phyloP scores from a whole-genome alignment of 1,139 yeast genomes.

The Yamadazyma mexicana region DNA sequence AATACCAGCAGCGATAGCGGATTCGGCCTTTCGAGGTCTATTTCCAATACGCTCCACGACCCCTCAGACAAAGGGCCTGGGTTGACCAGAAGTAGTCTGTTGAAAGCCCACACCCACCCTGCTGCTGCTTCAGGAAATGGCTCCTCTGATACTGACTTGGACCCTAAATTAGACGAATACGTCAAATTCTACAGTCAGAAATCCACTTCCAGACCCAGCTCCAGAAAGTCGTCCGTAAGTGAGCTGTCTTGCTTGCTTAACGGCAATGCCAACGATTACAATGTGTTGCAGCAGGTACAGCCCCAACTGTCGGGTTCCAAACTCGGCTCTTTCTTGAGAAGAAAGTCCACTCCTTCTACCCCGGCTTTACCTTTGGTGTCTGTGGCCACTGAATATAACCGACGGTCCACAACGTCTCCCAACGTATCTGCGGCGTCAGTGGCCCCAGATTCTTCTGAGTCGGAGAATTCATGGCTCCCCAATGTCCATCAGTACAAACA shows the following conservation, averaged over 20 bases:
- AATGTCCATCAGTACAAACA: conserved; percentile 8
- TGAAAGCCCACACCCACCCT: neutral
- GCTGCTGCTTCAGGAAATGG: neutral
- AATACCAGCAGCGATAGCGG: conserved; percentile 3
- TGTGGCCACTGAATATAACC: conserved; percentile 18
- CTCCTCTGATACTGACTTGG: conserved; percentile 21
- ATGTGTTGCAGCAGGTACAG: no score
- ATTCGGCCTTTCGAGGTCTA: neutral
- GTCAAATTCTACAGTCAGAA: conserved; percentile 48
- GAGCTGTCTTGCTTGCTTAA: conserved; percentile 8
- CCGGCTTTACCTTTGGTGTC: conserved; percentile 14
- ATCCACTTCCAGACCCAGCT: conserved; percentile 18
- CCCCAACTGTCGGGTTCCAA: conserved; percentile 11
- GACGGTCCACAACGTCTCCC: conserved; percentile 9
- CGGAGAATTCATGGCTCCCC: conserved; percentile 12
- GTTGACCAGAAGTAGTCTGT: neutral
- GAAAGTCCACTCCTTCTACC: conserved; percentile 19
- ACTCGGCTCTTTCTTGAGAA: conserved; percentile 28
- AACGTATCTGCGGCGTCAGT: conserved; percentile 1
- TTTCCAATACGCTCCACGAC: conserved; percentile 1
- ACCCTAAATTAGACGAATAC: conserved; percentile 61
- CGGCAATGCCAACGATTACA: neutral
- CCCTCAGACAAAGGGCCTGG: neutral
- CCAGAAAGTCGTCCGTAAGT: conserved; percentile 19
- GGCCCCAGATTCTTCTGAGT: conserved; percentile 7